Evolutionary conservation across 306 rosid genomes (phyloP).

Genomic region (Rosa persica): DNA sequence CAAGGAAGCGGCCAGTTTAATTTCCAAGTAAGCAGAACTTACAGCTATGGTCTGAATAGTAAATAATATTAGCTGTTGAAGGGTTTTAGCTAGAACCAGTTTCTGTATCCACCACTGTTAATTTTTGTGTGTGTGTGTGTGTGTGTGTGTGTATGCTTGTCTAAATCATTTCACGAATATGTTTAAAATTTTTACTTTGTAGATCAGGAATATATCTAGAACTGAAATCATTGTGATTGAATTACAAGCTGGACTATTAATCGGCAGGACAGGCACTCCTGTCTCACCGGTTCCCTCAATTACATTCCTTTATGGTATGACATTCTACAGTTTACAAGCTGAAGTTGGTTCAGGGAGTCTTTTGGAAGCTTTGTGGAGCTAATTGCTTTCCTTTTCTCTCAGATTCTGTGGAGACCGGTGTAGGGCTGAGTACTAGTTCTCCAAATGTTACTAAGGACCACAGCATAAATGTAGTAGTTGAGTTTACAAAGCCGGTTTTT

Average conservation of each 20-base stretch:
- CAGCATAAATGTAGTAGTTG: slow-evolving; percentile 47
- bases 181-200: slow-evolving; percentile 12
- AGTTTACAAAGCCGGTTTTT: slow-evolving; percentile 72
- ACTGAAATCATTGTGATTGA: slow-evolving; percentile 45
- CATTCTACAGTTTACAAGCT: slow-evolving; percentile 2
- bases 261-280: slow-evolving; percentile 54
- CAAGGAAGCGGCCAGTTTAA: slow-evolving; percentile 43
- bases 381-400: slow-evolving; percentile 12
- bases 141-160: background rate
- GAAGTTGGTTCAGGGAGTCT: background rate
- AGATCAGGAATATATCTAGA: slow-evolving; percentile 49
- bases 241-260: slow-evolving; percentile 37
- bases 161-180: background rate
- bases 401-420: slow-evolving; percentile 54
- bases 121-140: background rate
- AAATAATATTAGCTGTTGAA: background rate
- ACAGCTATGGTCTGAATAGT: background rate
- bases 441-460: slow-evolving; percentile 42
- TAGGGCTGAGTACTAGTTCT: slow-evolving; percentile 50
- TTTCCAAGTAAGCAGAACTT: slow-evolving; percentile 46
- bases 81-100: background rate
- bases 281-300: slow-evolving; percentile 52
- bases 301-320: slow-evolving; percentile 61
- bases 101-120: background rate
- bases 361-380: slow-evolving; percentile 10